Evolutionary conservation across 345 rosid genomes (phyloP).

Genomic region (Lepidium didymum): DNA sequence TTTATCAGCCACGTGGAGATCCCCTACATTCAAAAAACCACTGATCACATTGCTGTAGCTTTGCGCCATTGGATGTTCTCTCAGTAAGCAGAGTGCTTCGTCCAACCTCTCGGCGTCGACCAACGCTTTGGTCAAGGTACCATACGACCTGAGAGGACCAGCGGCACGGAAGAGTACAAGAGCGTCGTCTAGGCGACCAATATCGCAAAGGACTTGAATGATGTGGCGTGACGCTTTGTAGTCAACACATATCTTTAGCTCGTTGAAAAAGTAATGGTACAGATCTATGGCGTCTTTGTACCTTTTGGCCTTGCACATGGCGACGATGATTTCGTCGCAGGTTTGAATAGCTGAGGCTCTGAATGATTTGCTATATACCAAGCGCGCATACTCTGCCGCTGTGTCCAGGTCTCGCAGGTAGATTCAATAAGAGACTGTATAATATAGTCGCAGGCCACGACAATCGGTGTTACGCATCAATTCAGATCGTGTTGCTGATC

Average conservation of each 20-base stretch:
- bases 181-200: background rate
- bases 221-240: background rate
- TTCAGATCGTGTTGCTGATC: too few species aligned
- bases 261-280: background rate
- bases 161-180: background rate
- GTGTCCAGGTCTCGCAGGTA: background rate
- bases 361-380: background rate
- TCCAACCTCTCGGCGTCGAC: background rate
- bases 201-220: background rate
- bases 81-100: background rate
- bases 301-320: background rate
- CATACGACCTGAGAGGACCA: background rate
- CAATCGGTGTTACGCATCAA: too few species aligned
- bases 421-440: too few species aligned
- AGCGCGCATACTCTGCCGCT: background rate
- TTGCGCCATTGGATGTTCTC: background rate
- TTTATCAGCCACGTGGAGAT: background rate
- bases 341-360: too few species aligned
- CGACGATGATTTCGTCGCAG: background rate
- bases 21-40: background rate
- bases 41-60: background rate
- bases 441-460: too few species aligned
- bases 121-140: background rate
- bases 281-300: background rate
- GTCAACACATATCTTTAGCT: background rate